A percentile compares a stretch with the other conserved stretches of the same genome.
These are phyloP conservation scores for Xylariales sp. DNA, from an alignment of 2,329 filamentous ascomycete genomes.

Conservation along the genomic window DNA sequence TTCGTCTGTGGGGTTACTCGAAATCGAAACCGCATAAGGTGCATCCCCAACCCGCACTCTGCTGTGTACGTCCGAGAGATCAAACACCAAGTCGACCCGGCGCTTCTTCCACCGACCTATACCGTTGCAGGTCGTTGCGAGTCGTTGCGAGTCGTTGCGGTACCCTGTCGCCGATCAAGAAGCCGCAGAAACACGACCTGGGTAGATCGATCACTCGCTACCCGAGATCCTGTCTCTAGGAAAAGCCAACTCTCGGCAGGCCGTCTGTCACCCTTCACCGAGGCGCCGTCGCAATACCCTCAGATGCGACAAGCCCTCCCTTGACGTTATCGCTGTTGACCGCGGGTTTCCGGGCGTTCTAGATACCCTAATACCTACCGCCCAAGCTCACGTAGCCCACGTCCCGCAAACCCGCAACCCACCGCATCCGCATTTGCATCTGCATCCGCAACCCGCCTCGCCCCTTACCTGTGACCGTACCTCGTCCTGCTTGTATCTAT, in stretches of 20 bases:
- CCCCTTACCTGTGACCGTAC: constrained; percentile 1
- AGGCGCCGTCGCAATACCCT: constrained; percentile 31
- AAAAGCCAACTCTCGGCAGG: not conserved
- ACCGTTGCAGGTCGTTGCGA: constrained; percentile 11
- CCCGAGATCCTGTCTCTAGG: not conserved
- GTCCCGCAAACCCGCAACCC: constrained; percentile 7
- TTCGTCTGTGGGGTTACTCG: constrained; percentile 16
- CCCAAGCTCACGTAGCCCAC: constrained; percentile 4
- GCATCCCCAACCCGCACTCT: not conserved
- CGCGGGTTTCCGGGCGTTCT: constrained; percentile 18
- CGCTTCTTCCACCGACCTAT: constrained; percentile 18
- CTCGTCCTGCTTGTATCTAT: constrained; percentile 5
- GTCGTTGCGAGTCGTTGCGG: not conserved
- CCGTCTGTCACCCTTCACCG: constrained; percentile 1
- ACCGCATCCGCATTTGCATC: constrained; percentile 19
- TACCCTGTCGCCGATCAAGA: constrained; percentile 44
- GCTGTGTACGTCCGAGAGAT: constrained; percentile 16
- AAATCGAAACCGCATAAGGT: constrained; percentile 16
- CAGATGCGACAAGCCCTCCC: constrained; percentile 41
- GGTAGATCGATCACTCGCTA: constrained; percentile 31
- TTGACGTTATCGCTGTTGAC: constrained; percentile 32
- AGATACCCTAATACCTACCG: constrained; percentile 5
- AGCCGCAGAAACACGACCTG: constrained; percentile 40
- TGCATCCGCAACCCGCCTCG: constrained; percentile 20
- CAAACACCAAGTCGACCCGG: constrained; percentile 29